Conservation (phyloP, 495 filamentous ascomycete species). For the Niebla homalea region DNA sequence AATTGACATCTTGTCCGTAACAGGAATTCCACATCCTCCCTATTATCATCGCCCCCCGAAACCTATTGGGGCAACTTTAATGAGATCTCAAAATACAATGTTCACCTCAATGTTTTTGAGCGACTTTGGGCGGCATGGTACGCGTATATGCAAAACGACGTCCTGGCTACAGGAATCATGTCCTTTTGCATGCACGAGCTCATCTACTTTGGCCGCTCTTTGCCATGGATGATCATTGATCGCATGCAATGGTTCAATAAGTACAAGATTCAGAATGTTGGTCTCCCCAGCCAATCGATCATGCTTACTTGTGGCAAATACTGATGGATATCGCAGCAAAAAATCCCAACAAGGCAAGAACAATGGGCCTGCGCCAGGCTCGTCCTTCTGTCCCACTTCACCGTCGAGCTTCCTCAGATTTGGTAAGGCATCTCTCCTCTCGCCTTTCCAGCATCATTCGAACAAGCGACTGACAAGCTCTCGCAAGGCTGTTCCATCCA, state of each 20-base stretch:
- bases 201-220: constrained; percentile 83
- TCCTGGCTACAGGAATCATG: constrained; percentile 90
- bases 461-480: not conserved
- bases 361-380: constrained; percentile 90
- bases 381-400: constrained; percentile 87
- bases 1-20: not conserved
- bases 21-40: constrained; percentile 44
- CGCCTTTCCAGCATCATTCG: not conserved
- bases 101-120: constrained; percentile 74
- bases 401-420: constrained; percentile 94
- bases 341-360: constrained; percentile 77
- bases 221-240: constrained; percentile 93
- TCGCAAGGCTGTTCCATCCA: constrained; percentile 76
- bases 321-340: constrained; percentile 40
- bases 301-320: not conserved
- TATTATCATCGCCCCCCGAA: constrained; percentile 35
- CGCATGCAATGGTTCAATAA: constrained; percentile 70
- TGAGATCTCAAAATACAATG: constrained; percentile 74
- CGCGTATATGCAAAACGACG: constrained; percentile 96
- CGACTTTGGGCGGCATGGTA: constrained; percentile 91
- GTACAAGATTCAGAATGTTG: constrained; percentile 85
- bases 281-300: not conserved
- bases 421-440: constrained; percentile 40
- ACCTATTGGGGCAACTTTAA: constrained; percentile 75
- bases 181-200: constrained; percentile 90